A percentile compares a stretch with the other conserved stretches of the same genome.
Conservation (phyloP, 2,329 filamentous ascomycete genomes). For the Leptographium wingfieldii region DNA sequence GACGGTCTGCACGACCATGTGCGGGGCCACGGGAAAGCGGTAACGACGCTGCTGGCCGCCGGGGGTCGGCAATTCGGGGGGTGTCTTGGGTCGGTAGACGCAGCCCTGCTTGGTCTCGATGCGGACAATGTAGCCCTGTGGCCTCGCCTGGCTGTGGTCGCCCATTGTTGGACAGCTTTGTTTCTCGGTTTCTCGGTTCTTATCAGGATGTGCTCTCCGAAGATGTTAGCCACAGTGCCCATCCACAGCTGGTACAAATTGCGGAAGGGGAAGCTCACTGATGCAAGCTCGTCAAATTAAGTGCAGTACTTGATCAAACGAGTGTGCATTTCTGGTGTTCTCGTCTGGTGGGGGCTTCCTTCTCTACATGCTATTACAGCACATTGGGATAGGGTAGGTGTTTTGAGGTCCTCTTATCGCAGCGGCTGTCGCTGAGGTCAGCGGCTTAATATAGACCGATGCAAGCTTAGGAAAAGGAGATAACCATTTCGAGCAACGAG, state of each 20-base stretch:
- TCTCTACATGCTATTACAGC: not conserved
- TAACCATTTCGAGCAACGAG: not conserved
- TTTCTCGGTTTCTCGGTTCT: not conserved
- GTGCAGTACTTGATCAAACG: too few relatives aligned
- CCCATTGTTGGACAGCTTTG: not conserved
- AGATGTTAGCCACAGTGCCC: too few relatives aligned
- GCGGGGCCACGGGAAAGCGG: not conserved
- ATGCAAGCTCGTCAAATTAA: too few relatives aligned
- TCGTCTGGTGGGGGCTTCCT: not conserved
- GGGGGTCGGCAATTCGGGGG: not conserved
- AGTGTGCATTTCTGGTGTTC: too few relatives aligned
- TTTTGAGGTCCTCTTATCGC: not conserved
- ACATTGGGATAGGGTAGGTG: not conserved
- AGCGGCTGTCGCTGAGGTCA: not conserved
- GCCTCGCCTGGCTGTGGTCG: not conserved
- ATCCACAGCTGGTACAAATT: too few relatives aligned
- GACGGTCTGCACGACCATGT: not conserved
- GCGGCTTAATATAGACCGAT: not conserved
- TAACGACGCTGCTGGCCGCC: not conserved
- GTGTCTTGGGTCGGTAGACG: not conserved
- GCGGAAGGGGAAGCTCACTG: too few relatives aligned
- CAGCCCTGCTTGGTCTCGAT: conserved; percentile 1
- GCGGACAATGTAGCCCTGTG: not conserved
- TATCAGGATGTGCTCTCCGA: not conserved
- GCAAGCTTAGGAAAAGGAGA: not conserved